These are phyloP conservation scores for Tulasnella sp. DNA, from an alignment of 768 basidiomycete species.

Conservation along the genomic window DNA sequence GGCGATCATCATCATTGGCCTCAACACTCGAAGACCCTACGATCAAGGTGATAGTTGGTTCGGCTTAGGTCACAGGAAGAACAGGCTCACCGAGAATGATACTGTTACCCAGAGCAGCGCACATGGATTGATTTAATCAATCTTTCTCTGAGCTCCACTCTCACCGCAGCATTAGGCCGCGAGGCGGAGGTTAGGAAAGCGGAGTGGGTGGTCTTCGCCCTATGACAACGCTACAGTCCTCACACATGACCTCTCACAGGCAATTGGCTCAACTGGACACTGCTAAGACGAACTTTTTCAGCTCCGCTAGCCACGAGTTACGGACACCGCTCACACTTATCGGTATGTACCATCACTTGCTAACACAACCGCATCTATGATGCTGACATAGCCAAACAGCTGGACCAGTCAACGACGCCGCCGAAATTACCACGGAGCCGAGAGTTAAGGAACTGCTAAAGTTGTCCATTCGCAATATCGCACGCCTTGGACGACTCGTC, in stretches of 20 bases:
- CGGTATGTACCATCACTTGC: neutral
- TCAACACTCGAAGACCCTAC: slow-evolving; percentile 23
- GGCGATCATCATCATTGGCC: slow-evolving; percentile 23
- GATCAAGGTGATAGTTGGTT: slow-evolving; percentile 14
- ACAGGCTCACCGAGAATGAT: neutral
- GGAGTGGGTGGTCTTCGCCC: slow-evolving; percentile 17
- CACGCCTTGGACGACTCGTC: slow-evolving; percentile 28
- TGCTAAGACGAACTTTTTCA: slow-evolving; percentile 25
- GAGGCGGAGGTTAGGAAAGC: slow-evolving; percentile 24
- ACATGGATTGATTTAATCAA: slow-evolving; percentile 22
- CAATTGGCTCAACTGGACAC: slow-evolving; percentile 23
- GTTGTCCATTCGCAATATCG: slow-evolving; percentile 26
- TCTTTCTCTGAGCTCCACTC: slow-evolving; percentile 17
- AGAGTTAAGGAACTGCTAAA: slow-evolving; percentile 20
- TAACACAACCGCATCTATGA: neutral
- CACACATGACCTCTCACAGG: too few relatives aligned
- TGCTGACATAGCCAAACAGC: neutral
- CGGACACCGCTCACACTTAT: slow-evolving; percentile 26
- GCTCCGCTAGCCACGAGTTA: slow-evolving; percentile 24
- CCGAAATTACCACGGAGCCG: slow-evolving; percentile 15
- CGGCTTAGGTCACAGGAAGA: neutral
- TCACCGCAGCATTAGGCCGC: slow-evolving; percentile 21
- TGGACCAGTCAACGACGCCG: slow-evolving; percentile 22
- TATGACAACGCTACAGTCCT: neutral
- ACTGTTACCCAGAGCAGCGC: slow-evolving; percentile 14